Evolutionary conservation across 225 moss, liverwort and hornwort genomes (phyloP), one percentile per base, ranked within the genome.

Genomic region (Neckera pumila): DNA sequence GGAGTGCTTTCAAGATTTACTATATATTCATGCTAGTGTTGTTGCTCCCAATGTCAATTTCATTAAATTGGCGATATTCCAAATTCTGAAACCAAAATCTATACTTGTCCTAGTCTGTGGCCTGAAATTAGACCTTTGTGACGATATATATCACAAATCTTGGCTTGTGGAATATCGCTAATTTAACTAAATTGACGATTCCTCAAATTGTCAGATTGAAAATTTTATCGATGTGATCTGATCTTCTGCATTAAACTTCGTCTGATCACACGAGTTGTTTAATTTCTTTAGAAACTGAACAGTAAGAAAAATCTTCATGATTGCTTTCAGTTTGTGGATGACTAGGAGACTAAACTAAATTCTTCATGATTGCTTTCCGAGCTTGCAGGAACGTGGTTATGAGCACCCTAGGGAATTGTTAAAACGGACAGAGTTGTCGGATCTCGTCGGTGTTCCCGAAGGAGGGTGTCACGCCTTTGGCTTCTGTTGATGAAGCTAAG

Each of bases 381-480:
- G 63, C 86, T 83, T 83, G 30, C 73, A 94, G 94, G 84, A 85
- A 60, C 92, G 45, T 84, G 94, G 90, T 59, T 91, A 87, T 81
- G 90, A 92, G 63, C 92, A 94, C 78, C 74, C 58, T 57, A 91
- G 86, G 15, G 75, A 90, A 66, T 89, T 90, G 85, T 86, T 90
- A 59, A 38, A 88, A 65, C 84, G 84, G 67, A 84, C 14, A 84
- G 88, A 86, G 81, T 76, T 89, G 61, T 89, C 91, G 63, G 91
- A 91, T 51, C 92, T 94, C 23, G 84, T 94, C 51, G 89, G 84
- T 86, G 90, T 92, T 85, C 72, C 91, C 14, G 89, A 91, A 43
- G 86, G 66, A 79, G 87, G 70, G 71, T 84, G 86, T 53, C n/a
- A 38, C 38, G 13, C 83, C 31, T 49, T 67, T 79, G 80, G 69